Evolutionary conservation across 768 basidiomycete species (phyloP).

Genomic region (Gymnopilus dilepis): DNA sequence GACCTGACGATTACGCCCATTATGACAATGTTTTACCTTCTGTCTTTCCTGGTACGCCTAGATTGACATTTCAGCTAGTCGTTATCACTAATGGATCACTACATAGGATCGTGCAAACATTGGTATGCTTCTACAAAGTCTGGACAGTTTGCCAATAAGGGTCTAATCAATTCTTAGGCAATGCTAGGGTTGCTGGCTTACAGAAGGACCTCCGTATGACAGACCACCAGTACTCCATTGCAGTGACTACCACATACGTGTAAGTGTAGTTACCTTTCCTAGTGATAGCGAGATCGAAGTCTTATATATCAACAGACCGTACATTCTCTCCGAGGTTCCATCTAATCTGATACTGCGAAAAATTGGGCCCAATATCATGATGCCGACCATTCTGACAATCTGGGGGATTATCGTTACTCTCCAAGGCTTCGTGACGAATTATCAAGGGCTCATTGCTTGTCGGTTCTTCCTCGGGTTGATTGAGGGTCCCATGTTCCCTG

Average conservation of each 20-base stretch:
- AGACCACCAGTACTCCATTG: constrained; percentile 42
- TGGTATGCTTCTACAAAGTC: constrained; percentile 22
- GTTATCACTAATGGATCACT: neutral
- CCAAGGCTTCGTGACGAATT: constrained; percentile 49
- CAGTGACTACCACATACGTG: constrained; percentile 37
- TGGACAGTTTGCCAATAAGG: neutral
- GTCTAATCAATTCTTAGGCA: constrained; percentile 31
- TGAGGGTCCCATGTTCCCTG: constrained; percentile 53
- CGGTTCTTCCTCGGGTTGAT: constrained; percentile 59
- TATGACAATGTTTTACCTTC: constrained; percentile 43
- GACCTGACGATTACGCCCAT: constrained; percentile 39
- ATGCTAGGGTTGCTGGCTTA: constrained; percentile 54
- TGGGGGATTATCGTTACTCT: constrained; percentile 19
- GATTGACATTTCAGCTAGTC: neutral
- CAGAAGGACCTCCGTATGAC: constrained; percentile 46
- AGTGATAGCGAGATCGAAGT: neutral
- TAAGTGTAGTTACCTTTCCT: constrained; percentile 18
- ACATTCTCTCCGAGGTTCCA: constrained; percentile 53
- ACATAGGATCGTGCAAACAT: constrained; percentile 41
- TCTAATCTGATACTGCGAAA: constrained; percentile 47
- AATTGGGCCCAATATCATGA: constrained; percentile 51
- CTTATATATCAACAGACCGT: constrained; percentile 34
- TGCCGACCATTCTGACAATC: constrained; percentile 49
- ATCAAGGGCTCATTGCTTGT: constrained; percentile 54
- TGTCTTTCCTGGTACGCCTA: constrained; percentile 39